These are phyloP conservation scores for Eucalyptus curtisii DNA, from an alignment of 345 rosid species.

Conservation along the genomic window DNA sequence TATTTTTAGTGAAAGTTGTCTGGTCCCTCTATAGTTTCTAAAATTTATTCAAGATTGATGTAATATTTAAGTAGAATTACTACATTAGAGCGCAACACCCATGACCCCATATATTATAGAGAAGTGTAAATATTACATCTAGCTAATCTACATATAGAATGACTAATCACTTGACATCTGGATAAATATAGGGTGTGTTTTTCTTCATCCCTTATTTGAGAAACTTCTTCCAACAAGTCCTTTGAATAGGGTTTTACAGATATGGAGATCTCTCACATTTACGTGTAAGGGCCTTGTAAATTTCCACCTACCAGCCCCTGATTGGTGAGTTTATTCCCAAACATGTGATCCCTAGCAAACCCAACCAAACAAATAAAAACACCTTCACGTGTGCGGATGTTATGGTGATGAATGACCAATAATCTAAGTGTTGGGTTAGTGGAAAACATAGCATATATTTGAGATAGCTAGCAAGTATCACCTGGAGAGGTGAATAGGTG, in stretches of 20 bases:
- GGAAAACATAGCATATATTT: background rate
- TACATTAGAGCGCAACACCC: background rate
- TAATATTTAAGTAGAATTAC: background rate
- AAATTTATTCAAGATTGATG: background rate
- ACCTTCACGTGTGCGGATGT: background rate
- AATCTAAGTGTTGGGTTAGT: background rate
- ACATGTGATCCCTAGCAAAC: background rate
- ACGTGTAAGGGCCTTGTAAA: background rate
- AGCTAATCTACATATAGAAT: background rate
- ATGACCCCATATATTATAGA: background rate
- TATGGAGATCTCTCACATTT: background rate
- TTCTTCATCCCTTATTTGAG: background rate
- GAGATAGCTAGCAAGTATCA: too few species aligned
- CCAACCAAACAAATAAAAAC: background rate
- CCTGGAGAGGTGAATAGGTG: too few species aligned
- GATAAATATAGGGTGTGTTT: background rate
- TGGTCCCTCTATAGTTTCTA: background rate
- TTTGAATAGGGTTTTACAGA: background rate
- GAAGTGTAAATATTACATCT: background rate
- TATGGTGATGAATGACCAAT: background rate
- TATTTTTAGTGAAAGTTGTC: background rate
- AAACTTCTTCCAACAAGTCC: background rate
- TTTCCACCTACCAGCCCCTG: background rate
- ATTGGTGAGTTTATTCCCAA: background rate
- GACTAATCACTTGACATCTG: background rate